These are phyloP conservation scores for Oryza australiensis DNA, from an alignment of 176 grass and related monocot genomes.

Conservation along the genomic window DNA sequence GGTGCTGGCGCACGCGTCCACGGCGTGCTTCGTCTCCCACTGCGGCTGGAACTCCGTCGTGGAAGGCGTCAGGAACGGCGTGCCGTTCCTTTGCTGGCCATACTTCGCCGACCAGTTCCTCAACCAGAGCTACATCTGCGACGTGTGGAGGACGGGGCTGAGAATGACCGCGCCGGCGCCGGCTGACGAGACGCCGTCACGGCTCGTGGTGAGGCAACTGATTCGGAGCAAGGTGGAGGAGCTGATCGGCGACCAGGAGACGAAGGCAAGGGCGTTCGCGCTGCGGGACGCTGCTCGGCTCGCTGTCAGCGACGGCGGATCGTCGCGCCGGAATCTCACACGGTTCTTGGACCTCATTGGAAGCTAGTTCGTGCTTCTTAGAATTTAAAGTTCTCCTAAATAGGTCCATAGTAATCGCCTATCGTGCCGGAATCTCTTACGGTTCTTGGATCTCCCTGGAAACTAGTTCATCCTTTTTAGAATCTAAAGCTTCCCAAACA, in stretches of 20 bases:
- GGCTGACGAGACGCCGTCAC: background rate
- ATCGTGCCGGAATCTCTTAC: no score
- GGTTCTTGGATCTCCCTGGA: no score
- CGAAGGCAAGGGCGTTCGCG: conserved; percentile 25
- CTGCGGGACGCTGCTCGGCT: conserved; percentile 22
- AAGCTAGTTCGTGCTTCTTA: background rate
- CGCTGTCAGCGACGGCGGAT: conserved; percentile 7
- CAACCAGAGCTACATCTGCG: conserved; percentile 57
- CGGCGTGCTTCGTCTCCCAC: conserved; percentile 56
- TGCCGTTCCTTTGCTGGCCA: conserved; percentile 66
- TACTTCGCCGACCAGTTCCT: conserved; percentile 61
- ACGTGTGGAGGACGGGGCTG: conserved; percentile 50
- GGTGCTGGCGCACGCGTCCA: conserved; percentile 51
- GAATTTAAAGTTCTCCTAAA: no score
- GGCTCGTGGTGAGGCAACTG: conserved; percentile 35
- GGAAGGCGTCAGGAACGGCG: conserved; percentile 47
- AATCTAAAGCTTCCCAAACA: no score
- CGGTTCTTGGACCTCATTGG: conserved; percentile 21
- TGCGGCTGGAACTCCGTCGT: conserved; percentile 62
- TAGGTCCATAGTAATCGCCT: no score
- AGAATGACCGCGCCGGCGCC: conserved; percentile 23
- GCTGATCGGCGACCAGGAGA: conserved; percentile 26
- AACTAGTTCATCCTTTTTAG: no score
- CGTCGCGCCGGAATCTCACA: conserved; percentile 29
- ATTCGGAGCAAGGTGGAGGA: conserved; percentile 43